Base-by-base conservation (phyloP, 129 eudicot genomes). In the sunflower (Helianthus annuus) region DNA sequence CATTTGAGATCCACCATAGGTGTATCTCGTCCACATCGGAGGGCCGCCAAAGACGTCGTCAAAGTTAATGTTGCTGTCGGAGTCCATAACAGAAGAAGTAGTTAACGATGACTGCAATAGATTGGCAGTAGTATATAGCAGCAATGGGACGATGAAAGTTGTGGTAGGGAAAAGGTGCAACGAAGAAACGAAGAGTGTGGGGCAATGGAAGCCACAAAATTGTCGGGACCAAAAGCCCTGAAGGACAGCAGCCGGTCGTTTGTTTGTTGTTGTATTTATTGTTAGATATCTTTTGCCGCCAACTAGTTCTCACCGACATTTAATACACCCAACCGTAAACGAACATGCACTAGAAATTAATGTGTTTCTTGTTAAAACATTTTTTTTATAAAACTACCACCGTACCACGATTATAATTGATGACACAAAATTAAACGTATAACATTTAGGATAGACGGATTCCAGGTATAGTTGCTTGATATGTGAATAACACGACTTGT, bases 21-120 rank as follows among this genome's bases (percentile, higher is more conserved):
- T 76, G 81, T 82, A 58, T 40, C 68, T 90, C 83, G 58, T 82
- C 52, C 97, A 83, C 83, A 85, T 76, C 7, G 97, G 98, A 46
- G 98, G 98, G 27, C 98, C 98, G 2, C 98, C 97, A 69, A 94
- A 94, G 15, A 94, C 98, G 24, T 90, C 98, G 61, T 85, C 74
- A 68, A 94, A 90, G 74, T 94, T 91, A 39, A 90, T 79, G 10
- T 94, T 93, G 4, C 52, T 29, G 19, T 77, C 74, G 42, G 74
- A 63, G 56, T 49, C 64, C 2, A 19, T 55, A 7, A 69, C 62
- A 22, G 72, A 80, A 75, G 68, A 70, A 24, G 81, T 74, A 29
- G 68, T 71, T 79, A 79, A 73, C 32, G 82, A 73, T 39, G 84
- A 70, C 29, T 68, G 78, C 12, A 79, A 49, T 12, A 49, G 71